phyloP scores from a whole-genome alignment of 2,329 filamentous ascomycete genomes.

The Penicillium sp. region DNA sequence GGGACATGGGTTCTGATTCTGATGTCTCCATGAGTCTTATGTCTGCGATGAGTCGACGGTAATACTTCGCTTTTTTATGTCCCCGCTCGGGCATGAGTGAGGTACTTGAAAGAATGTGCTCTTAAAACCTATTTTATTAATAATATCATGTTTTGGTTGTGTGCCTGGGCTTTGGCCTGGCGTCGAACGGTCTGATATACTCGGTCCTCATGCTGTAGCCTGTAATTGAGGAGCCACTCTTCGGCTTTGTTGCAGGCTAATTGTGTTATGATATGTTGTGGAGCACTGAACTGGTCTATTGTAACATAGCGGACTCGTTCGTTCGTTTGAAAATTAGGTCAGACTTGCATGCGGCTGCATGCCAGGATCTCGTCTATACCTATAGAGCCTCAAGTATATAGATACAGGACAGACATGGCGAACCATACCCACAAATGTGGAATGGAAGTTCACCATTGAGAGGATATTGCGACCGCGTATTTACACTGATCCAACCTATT shows the following conservation, averaged over 20 bases:
- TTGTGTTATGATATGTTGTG: too few relatives aligned
- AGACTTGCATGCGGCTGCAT: too few relatives aligned
- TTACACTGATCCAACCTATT: neutral
- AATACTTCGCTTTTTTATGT: neutral
- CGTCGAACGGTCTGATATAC: neutral
- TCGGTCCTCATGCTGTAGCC: too few relatives aligned
- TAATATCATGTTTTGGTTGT: constrained; percentile 4
- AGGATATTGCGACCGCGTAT: neutral
- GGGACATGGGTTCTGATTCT: neutral
- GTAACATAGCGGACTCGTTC: too few relatives aligned
- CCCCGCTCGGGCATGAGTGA: neutral
- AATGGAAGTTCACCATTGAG: neutral
- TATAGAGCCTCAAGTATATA: neutral
- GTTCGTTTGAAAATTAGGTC: too few relatives aligned
- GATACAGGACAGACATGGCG: neutral
- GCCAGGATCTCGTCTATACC: too few relatives aligned
- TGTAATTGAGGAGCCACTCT: too few relatives aligned
- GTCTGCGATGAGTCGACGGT: neutral
- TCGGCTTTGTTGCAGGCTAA: too few relatives aligned
- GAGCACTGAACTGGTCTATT: too few relatives aligned
- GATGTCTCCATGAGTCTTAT: too few relatives aligned
- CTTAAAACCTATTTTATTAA: constrained; percentile 6
- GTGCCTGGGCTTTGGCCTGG: neutral
- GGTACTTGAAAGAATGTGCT: constrained; percentile 2
- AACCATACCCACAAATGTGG: neutral